Percentiles rank a stretch among this genome's conserved stretches.
Conservation (phyloP, 331 rosid species). For the Arachis monticola region DNA sequence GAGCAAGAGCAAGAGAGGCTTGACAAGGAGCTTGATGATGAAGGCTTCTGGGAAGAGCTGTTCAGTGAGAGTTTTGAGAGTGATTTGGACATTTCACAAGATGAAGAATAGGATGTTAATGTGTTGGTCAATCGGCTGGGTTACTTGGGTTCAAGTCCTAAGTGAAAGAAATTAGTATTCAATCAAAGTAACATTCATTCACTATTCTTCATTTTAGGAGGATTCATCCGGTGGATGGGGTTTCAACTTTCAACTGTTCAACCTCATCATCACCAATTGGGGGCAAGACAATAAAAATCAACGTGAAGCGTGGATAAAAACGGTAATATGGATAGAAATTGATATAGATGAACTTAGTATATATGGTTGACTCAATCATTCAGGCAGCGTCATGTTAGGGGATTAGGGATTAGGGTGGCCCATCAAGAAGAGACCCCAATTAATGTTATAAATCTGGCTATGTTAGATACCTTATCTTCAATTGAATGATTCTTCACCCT, state of each 20-base stretch:
- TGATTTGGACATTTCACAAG: conserved; percentile 47
- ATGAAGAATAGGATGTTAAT: conserved; percentile 64
- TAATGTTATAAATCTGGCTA: too few relatives aligned
- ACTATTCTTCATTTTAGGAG: conserved; percentile 1
- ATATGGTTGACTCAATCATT: too few relatives aligned
- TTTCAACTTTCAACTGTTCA: too few relatives aligned
- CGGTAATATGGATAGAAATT: too few relatives aligned
- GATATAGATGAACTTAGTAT: too few relatives aligned
- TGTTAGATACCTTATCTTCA: too few relatives aligned
- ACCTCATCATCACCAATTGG: conserved; percentile 15
- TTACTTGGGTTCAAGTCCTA: conserved; percentile 65
- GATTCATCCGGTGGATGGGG: conserved; percentile 29
- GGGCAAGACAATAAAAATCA: conserved; percentile 41
- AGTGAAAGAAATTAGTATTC: conserved; percentile 30
- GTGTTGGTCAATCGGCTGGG: conserved; percentile 61
- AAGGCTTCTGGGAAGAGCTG: conserved; percentile 94
- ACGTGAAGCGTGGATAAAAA: too few relatives aligned
- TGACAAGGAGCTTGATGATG: conserved; percentile 43
- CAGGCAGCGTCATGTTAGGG: too few relatives aligned
- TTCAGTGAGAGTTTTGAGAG: conserved; percentile 64
- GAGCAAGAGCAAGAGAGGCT: conserved; percentile 44
- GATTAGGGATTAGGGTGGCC: too few relatives aligned
- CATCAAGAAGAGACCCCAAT: too few relatives aligned
- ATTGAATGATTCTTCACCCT: too few relatives aligned
- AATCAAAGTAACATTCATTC: conserved; percentile 2